Base-by-base conservation (phyloP, 768 basidiomycete species). In the Leccinum imitatum region DNA sequence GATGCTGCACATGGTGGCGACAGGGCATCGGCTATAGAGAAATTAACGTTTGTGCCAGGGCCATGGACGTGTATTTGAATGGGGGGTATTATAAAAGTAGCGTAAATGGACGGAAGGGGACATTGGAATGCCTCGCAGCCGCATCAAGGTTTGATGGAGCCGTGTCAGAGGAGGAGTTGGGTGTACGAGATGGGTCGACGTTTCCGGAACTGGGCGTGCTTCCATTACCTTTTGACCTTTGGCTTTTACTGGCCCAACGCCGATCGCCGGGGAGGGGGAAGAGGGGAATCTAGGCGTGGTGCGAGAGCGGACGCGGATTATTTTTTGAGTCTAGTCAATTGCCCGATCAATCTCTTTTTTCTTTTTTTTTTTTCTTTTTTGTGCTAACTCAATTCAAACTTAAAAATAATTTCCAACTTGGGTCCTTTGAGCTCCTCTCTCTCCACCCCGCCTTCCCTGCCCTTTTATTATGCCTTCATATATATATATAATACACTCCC, bases 361-460 rank as follows among this genome's bases (percentile, higher is more conserved):
- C 17, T 41, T 41, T 17, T 41, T 2, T n/a, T 10, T n/a, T 5
- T 44, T 1, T 6, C 10, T n/a, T 10, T 44, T 44, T 58, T 71
- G 69, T 70, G 63, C 63, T 76, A 82, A 81, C 80, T 80, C 79
- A 82, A 83, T 80, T 77, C 77, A 80, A 85, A 86, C 81, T 80
- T 79, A 79, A 82, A 46, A 82, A 79, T 78, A 78, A 69, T 73
- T 67, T 65, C 65, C 71, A 63, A 61, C 56, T 63, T 64, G 44
- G 58, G 63, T 7, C 57, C 50, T 54, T 57, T 57, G n/a, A 44
- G 41, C 41, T 44, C 57, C 61, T 66, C 62, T 61, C 65, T 61
- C 65, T 68, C 57, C 60, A 64, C 59, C 60, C 70, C 67, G 62
- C 63, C 60, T 59, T 57, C 13, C 48, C 39, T 64, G 53, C 19